Evolutionary conservation across 768 basidiomycete species (phyloP).

Genomic region (Gloeopeniophorella convolvens): DNA sequence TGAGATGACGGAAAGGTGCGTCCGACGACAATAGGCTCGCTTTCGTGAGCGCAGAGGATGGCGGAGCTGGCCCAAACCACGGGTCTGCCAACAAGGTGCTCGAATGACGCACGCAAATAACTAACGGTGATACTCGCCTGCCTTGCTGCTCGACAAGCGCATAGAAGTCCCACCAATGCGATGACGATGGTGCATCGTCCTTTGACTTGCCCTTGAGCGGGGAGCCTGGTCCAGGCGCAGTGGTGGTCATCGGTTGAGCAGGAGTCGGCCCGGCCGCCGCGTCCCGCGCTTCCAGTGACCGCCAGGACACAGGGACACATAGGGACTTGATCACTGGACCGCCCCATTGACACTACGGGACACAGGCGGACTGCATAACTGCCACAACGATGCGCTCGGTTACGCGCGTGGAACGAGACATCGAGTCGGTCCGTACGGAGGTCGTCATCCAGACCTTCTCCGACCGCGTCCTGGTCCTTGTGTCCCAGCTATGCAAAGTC

Average conservation of each 20-base stretch:
- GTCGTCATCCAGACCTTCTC: constrained; percentile 71
- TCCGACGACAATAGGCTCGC: constrained; percentile 51
- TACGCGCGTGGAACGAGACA: constrained; percentile 42
- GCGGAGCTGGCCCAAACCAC: constrained; percentile 63
- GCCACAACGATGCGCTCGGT: constrained; percentile 35
- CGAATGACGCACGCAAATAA: neutral
- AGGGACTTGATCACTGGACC: too few relatives aligned
- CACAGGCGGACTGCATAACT: too few relatives aligned
- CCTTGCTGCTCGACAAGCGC: constrained; percentile 9
- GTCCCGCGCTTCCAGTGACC: too few relatives aligned
- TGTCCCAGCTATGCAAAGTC: constrained; percentile 89
- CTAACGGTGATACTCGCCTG: neutral
- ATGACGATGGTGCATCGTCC: constrained; percentile 4
- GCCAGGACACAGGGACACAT: too few relatives aligned
- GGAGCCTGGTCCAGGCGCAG: too few relatives aligned
- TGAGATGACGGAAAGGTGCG: constrained; percentile 66
- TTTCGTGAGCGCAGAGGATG: constrained; percentile 63
- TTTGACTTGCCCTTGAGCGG: constrained; percentile 17
- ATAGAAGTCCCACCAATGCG: constrained; percentile 16
- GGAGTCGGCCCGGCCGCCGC: constrained; percentile 4
- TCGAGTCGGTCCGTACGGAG: constrained; percentile 61
- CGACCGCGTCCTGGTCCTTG: constrained; percentile 77
- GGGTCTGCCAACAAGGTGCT: constrained; percentile 38
- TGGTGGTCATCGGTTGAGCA: constrained; percentile 1
- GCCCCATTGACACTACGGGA: too few relatives aligned